Evolutionary conservation across 1,284 basidiomycete genomes (phyloP).

Genomic region (Cutaneotrichosporon mucoides): DNA sequence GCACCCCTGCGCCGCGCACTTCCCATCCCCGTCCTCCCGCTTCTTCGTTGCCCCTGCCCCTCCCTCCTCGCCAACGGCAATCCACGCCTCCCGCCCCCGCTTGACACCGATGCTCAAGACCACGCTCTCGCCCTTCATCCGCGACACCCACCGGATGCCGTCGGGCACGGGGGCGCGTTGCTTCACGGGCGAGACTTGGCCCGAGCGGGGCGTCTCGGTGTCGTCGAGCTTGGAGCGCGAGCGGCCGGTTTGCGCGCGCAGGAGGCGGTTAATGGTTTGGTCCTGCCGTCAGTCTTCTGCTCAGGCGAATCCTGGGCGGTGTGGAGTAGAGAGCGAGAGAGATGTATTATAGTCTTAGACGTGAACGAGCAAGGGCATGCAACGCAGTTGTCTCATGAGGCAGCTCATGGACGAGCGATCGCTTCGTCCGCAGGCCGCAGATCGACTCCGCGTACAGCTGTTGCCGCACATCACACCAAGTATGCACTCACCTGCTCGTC

Average conservation of each 20-base stretch:
- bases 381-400: no score
- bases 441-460: no score
- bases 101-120: constrained; percentile 28
- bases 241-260: constrained; percentile 73
- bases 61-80: neutral
- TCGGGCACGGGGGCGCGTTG: constrained; percentile 3
- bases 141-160: constrained; percentile 13
- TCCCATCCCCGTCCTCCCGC: neutral
- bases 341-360: no score
- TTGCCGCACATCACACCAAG: no score
- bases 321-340: no score
- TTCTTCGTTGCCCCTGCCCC: neutral
- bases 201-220: constrained; percentile 40
- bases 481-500: constrained; percentile 71
- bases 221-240: constrained; percentile 62
- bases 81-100: constrained; percentile 26
- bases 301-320: no score
- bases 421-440: no score
- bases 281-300: constrained; percentile 34
- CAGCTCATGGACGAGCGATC: no score
- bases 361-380: no score
- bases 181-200: constrained; percentile 10
- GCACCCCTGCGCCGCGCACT: constrained; percentile 55
- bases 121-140: constrained; percentile 14
- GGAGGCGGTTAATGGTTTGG: constrained; percentile 83